phyloP scores from a whole-genome alignment of 192 early-diverging fungal species.

The Umbelopsis isabellina region DNA sequence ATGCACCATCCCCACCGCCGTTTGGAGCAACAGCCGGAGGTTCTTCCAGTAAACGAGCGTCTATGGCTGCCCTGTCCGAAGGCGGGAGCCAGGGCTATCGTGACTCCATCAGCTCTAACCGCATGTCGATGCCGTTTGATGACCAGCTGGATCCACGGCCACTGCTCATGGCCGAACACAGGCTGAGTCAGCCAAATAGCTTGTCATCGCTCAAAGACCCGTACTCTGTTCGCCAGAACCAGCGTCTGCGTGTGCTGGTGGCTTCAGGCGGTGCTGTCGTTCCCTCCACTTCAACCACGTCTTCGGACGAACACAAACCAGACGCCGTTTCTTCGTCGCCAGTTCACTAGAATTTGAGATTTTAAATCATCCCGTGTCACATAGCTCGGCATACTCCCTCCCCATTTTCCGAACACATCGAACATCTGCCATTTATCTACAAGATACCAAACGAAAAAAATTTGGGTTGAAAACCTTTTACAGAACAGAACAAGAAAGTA shows the following conservation, averaged over 20 bases:
- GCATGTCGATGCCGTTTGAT: constrained; percentile 4
- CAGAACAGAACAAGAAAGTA: no score
- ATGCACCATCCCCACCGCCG: constrained; percentile 9
- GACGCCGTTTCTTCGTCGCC: not conserved
- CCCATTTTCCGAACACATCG: not conserved
- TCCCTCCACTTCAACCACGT: not conserved
- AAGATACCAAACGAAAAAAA: no score
- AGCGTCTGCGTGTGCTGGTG: not conserved
- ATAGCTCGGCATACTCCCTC: not conserved
- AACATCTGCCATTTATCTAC: no score
- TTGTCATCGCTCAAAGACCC: not conserved
- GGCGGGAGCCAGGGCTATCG: constrained; percentile 3
- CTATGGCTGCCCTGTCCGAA: not conserved
- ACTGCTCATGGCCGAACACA: constrained; percentile 5
- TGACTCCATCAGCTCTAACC: constrained; percentile 8
- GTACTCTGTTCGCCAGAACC: not conserved
- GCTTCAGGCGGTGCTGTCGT: not conserved
- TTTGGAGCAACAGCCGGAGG: not conserved
- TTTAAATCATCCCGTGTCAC: no score
- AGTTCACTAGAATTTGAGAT: not conserved
- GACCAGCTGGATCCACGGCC: constrained; percentile 4
- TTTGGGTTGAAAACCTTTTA: no score
- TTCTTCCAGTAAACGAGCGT: not conserved
- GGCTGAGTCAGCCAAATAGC: not conserved
- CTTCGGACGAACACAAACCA: constrained; percentile 13